Conservation (phyloP, 768 basidiomycete genomes). For the Suillus fuscotomentosus region DNA sequence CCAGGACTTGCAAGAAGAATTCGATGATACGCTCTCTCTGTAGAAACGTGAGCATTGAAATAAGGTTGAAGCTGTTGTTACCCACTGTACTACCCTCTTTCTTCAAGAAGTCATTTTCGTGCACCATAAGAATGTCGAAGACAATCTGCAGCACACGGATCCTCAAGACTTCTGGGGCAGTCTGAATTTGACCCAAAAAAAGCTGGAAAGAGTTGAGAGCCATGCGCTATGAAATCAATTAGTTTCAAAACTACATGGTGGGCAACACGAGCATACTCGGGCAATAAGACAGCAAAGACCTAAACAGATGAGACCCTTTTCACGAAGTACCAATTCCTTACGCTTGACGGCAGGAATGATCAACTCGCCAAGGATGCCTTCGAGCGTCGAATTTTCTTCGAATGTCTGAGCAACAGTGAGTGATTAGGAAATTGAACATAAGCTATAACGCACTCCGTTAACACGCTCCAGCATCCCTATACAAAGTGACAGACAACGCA, state of each 20-base stretch:
- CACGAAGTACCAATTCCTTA: slow-evolving; percentile 70
- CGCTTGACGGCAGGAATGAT: slow-evolving; percentile 89
- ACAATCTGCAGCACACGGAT: slow-evolving; percentile 72
- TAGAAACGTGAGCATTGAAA: background rate
- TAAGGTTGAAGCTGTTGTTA: background rate
- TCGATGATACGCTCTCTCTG: slow-evolving; percentile 63
- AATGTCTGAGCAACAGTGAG: slow-evolving; percentile 37
- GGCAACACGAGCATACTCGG: slow-evolving; percentile 19
- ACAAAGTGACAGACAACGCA: slow-evolving; percentile 74
- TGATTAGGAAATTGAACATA: background rate
- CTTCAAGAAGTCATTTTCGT: slow-evolving; percentile 65
- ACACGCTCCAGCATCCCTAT: slow-evolving; percentile 86
- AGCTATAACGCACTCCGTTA: slow-evolving; percentile 58
- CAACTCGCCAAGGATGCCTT: slow-evolving; percentile 71
- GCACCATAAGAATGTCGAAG: slow-evolving; percentile 86
- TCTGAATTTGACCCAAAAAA: slow-evolving; percentile 73
- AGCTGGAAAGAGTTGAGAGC: slow-evolving; percentile 64
- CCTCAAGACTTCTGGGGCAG: slow-evolving; percentile 63
- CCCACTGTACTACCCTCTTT: slow-evolving; percentile 35
- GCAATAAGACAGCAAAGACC: slow-evolving; percentile 80
- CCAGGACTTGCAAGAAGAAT: slow-evolving; percentile 56
- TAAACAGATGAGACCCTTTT: slow-evolving; percentile 66
- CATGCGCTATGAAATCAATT: slow-evolving; percentile 21
- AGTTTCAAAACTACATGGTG: background rate
- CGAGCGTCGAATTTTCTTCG: slow-evolving; percentile 68